Evolutionary conservation across 768 basidiomycete genomes (phyloP).

Genomic region (Boletus fagicola): DNA sequence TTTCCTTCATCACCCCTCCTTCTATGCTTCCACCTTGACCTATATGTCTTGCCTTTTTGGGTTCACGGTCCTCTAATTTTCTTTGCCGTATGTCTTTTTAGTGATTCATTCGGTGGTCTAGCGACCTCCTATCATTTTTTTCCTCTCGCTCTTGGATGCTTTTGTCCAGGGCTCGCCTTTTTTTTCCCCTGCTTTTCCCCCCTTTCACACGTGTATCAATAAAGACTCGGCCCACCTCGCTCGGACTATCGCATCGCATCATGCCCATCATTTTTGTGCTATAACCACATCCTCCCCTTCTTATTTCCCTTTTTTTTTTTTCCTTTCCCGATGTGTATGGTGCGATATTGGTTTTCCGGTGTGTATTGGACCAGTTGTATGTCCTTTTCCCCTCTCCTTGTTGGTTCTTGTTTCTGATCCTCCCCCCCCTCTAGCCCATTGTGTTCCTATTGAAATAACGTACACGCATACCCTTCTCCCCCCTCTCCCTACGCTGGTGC

Average conservation of each 20-base stretch:
- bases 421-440: conserved; percentile 13
- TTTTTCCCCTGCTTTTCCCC: neutral
- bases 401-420: conserved; percentile 10
- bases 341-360: conserved; percentile 34
- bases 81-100: conserved; percentile 28
- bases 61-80: conserved; percentile 25
- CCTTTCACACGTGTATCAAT: conserved; percentile 31
- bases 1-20: conserved; percentile 18
- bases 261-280: conserved; percentile 28
- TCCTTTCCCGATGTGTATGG: conserved; percentile 29
- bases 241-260: conserved; percentile 36
- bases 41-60: conserved; percentile 22
- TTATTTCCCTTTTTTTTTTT: neutral
- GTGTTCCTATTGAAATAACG: conserved; percentile 27
- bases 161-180: neutral
- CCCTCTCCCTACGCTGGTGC: conserved; percentile 13
- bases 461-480: conserved; percentile 30
- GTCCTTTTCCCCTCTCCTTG: neutral
- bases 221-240: conserved; percentile 27
- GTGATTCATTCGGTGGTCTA: conserved; percentile 19
- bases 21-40: conserved; percentile 15
- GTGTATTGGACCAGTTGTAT: conserved; percentile 30
- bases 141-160: neutral
- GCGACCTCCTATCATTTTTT: conserved; percentile 2
- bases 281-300: conserved; percentile 11